These are phyloP conservation scores for Phoma herbarum DNA, from an alignment of 2,329 filamentous ascomycete species.

Conservation along the genomic window DNA sequence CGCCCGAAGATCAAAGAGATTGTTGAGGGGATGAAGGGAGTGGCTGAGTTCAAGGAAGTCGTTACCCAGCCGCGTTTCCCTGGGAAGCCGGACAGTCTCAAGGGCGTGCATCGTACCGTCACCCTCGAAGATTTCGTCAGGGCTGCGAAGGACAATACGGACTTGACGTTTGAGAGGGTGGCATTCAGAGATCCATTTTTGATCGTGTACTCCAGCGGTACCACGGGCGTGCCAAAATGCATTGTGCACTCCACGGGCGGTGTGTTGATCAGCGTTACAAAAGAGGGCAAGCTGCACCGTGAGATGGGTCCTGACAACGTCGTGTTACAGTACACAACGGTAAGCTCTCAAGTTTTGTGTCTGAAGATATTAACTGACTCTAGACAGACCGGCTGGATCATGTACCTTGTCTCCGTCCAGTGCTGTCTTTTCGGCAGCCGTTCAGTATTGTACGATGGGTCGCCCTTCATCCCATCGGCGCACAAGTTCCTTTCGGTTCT, in stretches of 20 bases:
- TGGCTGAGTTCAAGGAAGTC: slow-evolving; percentile 68
- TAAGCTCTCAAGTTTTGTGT: slow-evolving; percentile 27
- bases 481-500: slow-evolving; percentile 70
- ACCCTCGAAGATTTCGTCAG: slow-evolving; percentile 55
- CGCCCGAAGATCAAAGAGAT: slow-evolving; percentile 75
- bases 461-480: slow-evolving; percentile 76
- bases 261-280: slow-evolving; percentile 64
- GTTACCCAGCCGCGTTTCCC: slow-evolving; percentile 73
- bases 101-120: slow-evolving; percentile 59
- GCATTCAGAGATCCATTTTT: slow-evolving; percentile 79
- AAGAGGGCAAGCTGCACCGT: slow-evolving; percentile 68
- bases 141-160: slow-evolving; percentile 49
- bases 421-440: slow-evolving; percentile 68
- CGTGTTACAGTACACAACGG: slow-evolving; percentile 66
- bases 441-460: slow-evolving; percentile 81
- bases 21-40: slow-evolving; percentile 67
- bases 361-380: not conserved
- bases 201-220: slow-evolving; percentile 80
- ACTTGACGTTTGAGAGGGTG: slow-evolving; percentile 66
- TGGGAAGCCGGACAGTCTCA: slow-evolving; percentile 66
- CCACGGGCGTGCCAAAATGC: slow-evolving; percentile 84
- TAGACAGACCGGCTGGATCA: slow-evolving; percentile 72
- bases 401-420: slow-evolving; percentile 74
- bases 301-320: slow-evolving; percentile 56
- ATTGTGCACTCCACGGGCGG: slow-evolving; percentile 82